Percentiles rank a stretch among this genome's conserved stretches.
These are phyloP conservation scores for Prinsepia uniflora DNA, from an alignment of 306 rosid species.

Conservation along the genomic window DNA sequence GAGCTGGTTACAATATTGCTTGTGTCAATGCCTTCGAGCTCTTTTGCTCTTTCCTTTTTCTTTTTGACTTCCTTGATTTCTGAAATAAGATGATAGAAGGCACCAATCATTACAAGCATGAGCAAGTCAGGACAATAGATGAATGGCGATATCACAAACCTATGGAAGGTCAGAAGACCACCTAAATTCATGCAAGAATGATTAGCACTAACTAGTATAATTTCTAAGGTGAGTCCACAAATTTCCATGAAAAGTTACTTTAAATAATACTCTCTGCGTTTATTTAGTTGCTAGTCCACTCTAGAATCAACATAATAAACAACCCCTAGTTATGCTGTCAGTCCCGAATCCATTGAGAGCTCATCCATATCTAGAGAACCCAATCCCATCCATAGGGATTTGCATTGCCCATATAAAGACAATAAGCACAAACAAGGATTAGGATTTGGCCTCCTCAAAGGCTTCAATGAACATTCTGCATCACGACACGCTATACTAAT, in stretches of 20 bases:
- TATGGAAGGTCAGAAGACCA: conserved; percentile 12
- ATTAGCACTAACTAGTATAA: background rate
- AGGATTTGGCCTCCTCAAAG: background rate
- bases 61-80: conserved; percentile 81
- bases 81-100: conserved; percentile 28
- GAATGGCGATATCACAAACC: background rate
- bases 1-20: conserved; percentile 86
- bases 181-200: background rate
- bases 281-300: background rate
- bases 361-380: background rate
- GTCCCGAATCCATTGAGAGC: background rate
- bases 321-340: background rate
- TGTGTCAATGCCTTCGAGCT: conserved; percentile 90
- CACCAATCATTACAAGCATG: conserved; percentile 9
- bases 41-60: conserved; percentile 87
- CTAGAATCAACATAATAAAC: background rate
- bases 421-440: background rate
- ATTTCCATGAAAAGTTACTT: no score
- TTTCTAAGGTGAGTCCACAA: background rate
- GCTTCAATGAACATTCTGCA: background rate
- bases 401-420: background rate
- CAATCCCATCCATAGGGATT: conserved; percentile 7
- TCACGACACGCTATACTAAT: background rate
- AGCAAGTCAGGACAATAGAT: background rate
- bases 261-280: background rate